These are phyloP conservation scores for Colletotrichum filicis DNA, from an alignment of 2,329 filamentous ascomycete species.

Conservation along the genomic window DNA sequence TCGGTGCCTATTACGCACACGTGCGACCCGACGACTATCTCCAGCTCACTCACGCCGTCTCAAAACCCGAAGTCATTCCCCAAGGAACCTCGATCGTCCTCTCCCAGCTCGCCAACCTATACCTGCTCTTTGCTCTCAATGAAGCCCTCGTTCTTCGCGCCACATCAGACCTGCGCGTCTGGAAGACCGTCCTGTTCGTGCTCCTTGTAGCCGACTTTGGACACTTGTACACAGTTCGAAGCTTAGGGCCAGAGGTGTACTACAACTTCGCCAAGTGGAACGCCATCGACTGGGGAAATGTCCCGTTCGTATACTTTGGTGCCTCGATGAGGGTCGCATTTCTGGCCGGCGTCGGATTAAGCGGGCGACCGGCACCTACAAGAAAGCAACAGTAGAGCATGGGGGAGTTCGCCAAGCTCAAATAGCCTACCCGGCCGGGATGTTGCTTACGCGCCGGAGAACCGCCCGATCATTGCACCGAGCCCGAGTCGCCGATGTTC, in stretches of 20 bases:
- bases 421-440: slow-evolving; percentile 1
- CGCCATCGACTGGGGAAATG: slow-evolving; percentile 74
- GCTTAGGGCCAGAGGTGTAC: slow-evolving; percentile 71
- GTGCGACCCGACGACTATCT: slow-evolving; percentile 69
- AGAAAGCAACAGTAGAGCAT: slow-evolving; percentile 35
- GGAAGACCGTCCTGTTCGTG: slow-evolving; percentile 73
- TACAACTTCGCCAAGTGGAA: slow-evolving; percentile 73
- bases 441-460: not conserved
- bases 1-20: slow-evolving; percentile 63
- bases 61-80: slow-evolving; percentile 62
- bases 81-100: slow-evolving; percentile 73
- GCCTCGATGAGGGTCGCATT: slow-evolving; percentile 70
- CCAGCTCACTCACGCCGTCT: slow-evolving; percentile 67
- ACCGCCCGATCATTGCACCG: slow-evolving; percentile 30
- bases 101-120: slow-evolving; percentile 82
- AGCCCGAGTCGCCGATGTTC: slow-evolving; percentile 24
- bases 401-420: not conserved
- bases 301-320: slow-evolving; percentile 76
- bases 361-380: slow-evolving; percentile 21
- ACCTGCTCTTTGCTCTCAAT: slow-evolving; percentile 80
- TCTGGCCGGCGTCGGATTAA: slow-evolving; percentile 65
- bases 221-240: slow-evolving; percentile 74
- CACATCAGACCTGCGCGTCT: slow-evolving; percentile 75
- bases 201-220: slow-evolving; percentile 81
- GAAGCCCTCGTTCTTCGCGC: slow-evolving; percentile 80